Percentiles rank a stretch among this genome's conserved stretches.
Conservation (phyloP, 2,329 filamentous ascomycete species). For the Whalleya microplaca region DNA sequence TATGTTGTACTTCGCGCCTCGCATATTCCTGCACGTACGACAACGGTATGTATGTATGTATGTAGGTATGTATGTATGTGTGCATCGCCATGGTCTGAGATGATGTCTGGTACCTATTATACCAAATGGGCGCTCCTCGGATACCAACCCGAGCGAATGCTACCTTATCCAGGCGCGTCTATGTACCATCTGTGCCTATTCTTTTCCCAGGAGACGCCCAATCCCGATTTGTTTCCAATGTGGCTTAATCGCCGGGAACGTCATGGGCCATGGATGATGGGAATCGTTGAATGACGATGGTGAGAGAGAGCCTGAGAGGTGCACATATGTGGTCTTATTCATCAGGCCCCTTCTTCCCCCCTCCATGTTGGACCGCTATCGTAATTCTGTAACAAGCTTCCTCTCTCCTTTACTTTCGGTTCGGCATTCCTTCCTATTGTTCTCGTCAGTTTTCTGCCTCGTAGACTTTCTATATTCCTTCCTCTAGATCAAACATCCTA, state of each 20-base stretch:
- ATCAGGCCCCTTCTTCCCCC: slow-evolving; percentile 21
- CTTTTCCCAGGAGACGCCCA: slow-evolving; percentile 12
- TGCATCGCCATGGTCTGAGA: slow-evolving; percentile 14
- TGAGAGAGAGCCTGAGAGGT: slow-evolving; percentile 6
- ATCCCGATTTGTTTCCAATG: slow-evolving; percentile 14
- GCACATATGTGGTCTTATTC: slow-evolving; percentile 22
- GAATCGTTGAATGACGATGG: slow-evolving; percentile 16
- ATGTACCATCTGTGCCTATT: slow-evolving; percentile 10
- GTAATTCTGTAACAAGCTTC: slow-evolving; percentile 31
- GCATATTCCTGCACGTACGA: not conserved
- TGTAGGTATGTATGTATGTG: not conserved
- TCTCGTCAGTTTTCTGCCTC: slow-evolving; percentile 25
- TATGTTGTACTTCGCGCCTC: not conserved
- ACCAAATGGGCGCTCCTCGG: slow-evolving; percentile 5
- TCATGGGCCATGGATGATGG: slow-evolving; percentile 16
- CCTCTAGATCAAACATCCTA: slow-evolving; percentile 26
- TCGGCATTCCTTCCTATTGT: slow-evolving; percentile 24
- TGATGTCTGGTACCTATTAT: too few species aligned
- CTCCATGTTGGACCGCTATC: slow-evolving; percentile 26
- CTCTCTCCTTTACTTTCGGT: slow-evolving; percentile 22
- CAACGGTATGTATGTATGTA: not conserved
- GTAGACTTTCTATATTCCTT: slow-evolving; percentile 30
- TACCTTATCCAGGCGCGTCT: slow-evolving; percentile 12
- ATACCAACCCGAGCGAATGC: slow-evolving; percentile 6
- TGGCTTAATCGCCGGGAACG: slow-evolving; percentile 25